A percentile compares a stretch with the other conserved stretches of the same genome.
phyloP scores from a whole-genome alignment of 2,329 filamentous ascomycete genomes.

The Alternaria novae-zelandiae region DNA sequence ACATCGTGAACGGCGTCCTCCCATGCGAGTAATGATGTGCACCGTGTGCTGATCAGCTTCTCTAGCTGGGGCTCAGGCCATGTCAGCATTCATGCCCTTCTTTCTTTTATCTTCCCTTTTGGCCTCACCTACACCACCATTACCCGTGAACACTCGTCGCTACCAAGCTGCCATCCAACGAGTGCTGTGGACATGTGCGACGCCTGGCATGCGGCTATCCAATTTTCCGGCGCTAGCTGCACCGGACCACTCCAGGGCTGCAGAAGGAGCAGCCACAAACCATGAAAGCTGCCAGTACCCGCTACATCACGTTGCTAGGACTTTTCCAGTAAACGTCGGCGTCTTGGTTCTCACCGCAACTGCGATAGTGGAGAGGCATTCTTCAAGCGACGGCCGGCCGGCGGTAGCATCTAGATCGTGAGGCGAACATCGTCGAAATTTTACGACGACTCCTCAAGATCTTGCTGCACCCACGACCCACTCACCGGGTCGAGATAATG shows the following conservation, averaged over 20 bases:
- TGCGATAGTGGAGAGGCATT: background rate
- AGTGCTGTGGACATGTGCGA: background rate
- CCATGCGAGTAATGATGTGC: slow-evolving; percentile 13
- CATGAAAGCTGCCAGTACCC: slow-evolving; percentile 4
- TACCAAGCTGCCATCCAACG: background rate
- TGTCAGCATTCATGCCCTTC: background rate
- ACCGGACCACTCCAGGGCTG: slow-evolving; percentile 2
- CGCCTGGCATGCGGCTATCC: slow-evolving; percentile 1
- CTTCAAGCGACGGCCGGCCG: background rate
- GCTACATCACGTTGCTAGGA: slow-evolving; percentile 1
- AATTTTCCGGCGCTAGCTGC: slow-evolving; percentile 6
- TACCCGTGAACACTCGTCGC: background rate
- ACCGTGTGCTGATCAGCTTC: slow-evolving; percentile 6
- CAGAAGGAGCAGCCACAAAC: slow-evolving; percentile 2
- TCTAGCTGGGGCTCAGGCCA: background rate
- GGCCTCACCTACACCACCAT: background rate
- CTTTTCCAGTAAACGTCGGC: background rate
- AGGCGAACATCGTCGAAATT: slow-evolving; percentile 2
- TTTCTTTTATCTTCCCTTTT: background rate
- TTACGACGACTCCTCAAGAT: background rate
- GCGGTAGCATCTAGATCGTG: slow-evolving; percentile 8
- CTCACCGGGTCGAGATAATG: background rate
- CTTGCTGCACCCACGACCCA: slow-evolving; percentile 6
- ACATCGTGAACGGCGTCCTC: slow-evolving; percentile 5
- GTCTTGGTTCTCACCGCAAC: slow-evolving; percentile 1